Conservation (phyloP, 2,329 filamentous ascomycete species). For the Phaeosphaeriaceae sp. region DNA sequence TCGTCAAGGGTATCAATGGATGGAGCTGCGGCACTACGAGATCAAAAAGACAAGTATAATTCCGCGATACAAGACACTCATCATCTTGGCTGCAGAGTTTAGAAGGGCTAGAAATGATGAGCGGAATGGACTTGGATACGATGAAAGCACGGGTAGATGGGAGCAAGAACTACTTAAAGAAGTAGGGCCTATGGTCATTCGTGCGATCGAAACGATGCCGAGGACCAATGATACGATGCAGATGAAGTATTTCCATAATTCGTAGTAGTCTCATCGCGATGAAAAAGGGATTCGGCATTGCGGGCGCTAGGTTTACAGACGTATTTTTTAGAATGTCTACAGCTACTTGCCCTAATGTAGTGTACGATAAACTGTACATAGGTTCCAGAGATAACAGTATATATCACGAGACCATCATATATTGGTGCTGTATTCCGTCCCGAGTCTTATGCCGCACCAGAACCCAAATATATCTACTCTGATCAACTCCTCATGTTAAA, state of each 20-base stretch:
- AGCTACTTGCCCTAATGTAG: too few species aligned
- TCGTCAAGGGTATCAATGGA: conserved; percentile 29
- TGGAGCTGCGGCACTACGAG: conserved; percentile 38
- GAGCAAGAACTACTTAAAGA: conserved; percentile 38
- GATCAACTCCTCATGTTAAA: too few species aligned
- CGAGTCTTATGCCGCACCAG: too few species aligned
- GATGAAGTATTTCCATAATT: conserved; percentile 27
- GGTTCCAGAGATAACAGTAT: too few species aligned
- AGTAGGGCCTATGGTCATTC: conserved; percentile 48
- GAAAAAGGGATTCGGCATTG: too few species aligned
- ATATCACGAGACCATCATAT: too few species aligned
- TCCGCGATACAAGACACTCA: conserved; percentile 53
- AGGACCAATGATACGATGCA: conserved; percentile 42
- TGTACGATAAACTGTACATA: too few species aligned
- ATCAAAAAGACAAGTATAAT: conserved; percentile 35
- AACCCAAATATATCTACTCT: too few species aligned
- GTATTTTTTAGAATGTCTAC: too few species aligned
- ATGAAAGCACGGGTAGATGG: conserved; percentile 26
- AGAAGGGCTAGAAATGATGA: conserved; percentile 45
- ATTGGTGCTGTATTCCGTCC: too few species aligned
- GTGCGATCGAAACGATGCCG: conserved; percentile 55
- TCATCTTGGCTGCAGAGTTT: conserved; percentile 49
- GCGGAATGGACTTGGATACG: conserved; percentile 33
- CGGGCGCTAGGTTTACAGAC: too few species aligned
- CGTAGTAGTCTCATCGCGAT: conserved; percentile 3